Evolutionary conservation across 1,284 basidiomycete species (phyloP).

Genomic region (Ustilago sp.): DNA sequence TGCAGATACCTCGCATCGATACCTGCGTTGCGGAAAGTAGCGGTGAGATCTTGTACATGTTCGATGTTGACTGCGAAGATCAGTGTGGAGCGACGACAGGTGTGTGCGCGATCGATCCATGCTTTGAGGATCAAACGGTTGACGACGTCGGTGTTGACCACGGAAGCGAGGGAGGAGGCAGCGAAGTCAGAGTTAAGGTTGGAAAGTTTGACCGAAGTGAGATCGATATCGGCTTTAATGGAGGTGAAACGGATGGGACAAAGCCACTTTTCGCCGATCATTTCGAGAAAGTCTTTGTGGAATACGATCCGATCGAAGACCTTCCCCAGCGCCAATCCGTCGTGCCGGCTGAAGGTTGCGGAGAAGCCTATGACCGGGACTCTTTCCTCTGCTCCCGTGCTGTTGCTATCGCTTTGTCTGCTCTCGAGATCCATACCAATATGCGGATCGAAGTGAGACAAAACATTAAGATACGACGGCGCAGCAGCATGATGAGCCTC

Average conservation of each 20-base stretch:
- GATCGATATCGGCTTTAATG: slow-evolving; percentile 61
- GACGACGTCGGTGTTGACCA: slow-evolving; percentile 61
- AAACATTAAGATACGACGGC: slow-evolving; percentile 82
- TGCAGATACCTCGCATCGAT: slow-evolving; percentile 88
- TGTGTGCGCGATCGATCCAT: slow-evolving; percentile 60
- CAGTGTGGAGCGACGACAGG: slow-evolving; percentile 81
- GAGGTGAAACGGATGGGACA: slow-evolving; percentile 67
- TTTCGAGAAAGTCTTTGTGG: slow-evolving; percentile 87
- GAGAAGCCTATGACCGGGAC: slow-evolving; percentile 93
- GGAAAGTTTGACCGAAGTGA: slow-evolving; percentile 50
- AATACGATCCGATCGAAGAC: slow-evolving; percentile 94
- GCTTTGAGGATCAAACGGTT: slow-evolving; percentile 63
- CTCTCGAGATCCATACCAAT: slow-evolving; percentile 40
- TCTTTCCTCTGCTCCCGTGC: not conserved
- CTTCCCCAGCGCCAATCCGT: slow-evolving; percentile 86
- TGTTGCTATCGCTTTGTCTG: not conserved
- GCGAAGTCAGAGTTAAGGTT: slow-evolving; percentile 52
- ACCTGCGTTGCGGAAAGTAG: slow-evolving; percentile 79
- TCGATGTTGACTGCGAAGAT: slow-evolving; percentile 89
- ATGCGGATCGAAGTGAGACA: slow-evolving; percentile 78
- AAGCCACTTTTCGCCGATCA: slow-evolving; percentile 91
- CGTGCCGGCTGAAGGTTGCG: slow-evolving; percentile 92
- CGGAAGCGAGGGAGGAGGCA: slow-evolving; percentile 53
- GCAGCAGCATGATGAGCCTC: slow-evolving; percentile 92
- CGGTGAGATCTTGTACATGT: slow-evolving; percentile 83